Conservation (phyloP, 2,329 filamentous ascomycete species). For the Thielaviopsis euricoi region DNA sequence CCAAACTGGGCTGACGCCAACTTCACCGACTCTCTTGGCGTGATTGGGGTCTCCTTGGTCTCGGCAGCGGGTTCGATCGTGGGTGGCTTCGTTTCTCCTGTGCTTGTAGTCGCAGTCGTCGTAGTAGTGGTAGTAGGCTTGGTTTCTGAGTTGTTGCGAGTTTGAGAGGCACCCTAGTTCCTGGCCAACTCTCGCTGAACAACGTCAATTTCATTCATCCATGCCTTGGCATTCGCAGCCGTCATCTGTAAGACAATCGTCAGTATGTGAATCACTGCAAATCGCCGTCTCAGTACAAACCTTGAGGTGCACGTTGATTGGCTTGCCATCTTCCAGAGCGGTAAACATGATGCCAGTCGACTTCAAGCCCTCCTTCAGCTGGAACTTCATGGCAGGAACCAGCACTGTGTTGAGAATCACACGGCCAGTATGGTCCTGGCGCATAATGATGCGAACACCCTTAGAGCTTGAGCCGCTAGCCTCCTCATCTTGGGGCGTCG, state of each 20-base stretch:
- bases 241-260: conserved; percentile 28
- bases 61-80: not conserved
- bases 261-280: not conserved
- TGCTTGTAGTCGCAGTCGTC: not conserved
- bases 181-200: conserved; percentile 34
- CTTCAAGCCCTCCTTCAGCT: conserved; percentile 59
- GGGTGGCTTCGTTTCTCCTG: not conserved
- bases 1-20: not conserved
- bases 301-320: conserved; percentile 44
- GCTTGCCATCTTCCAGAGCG: conserved; percentile 40
- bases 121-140: not conserved
- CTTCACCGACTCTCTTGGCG: not conserved
- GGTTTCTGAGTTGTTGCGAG: not conserved
- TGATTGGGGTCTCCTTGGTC: not conserved
- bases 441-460: conserved; percentile 65
- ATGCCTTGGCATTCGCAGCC: conserved; percentile 33
- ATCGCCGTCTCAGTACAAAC: conserved; percentile 20
- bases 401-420: conserved; percentile 77
- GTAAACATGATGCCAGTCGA: conserved; percentile 52
- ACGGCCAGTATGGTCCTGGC: conserved; percentile 75
- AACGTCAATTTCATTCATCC: conserved; percentile 31
- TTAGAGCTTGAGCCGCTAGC: conserved; percentile 19
- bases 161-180: conserved; percentile 16
- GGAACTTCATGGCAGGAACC: conserved; percentile 62
- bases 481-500: conserved; percentile 22